Percentiles rank a stretch among this genome's conserved stretches.
phyloP scores from a whole-genome alignment of 345 rosid genomes.

The Trapa bicornis region DNA sequence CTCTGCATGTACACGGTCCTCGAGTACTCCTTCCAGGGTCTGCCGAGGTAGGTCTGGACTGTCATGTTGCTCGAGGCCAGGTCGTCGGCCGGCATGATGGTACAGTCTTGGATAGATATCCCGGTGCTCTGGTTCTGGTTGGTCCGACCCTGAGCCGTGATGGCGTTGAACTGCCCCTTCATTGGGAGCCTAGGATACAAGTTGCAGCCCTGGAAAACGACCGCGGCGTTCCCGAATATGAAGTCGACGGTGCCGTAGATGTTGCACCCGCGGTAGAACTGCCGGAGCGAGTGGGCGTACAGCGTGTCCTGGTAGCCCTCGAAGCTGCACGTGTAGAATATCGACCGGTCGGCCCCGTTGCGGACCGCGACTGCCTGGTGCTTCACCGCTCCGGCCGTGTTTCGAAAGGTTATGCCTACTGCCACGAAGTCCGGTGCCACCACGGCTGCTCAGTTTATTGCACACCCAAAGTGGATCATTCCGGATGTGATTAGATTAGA shows the following conservation, averaged over 20 bases:
- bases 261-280: slow-evolving; percentile 38
- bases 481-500: no score
- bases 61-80: slow-evolving; percentile 17
- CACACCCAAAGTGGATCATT: no score
- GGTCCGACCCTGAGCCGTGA: slow-evolving; percentile 35
- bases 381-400: slow-evolving; percentile 48
- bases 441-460: slow-evolving; percentile 15
- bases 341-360: slow-evolving; percentile 38
- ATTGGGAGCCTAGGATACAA: slow-evolving; percentile 17
- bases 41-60: slow-evolving; percentile 21
- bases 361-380: slow-evolving; percentile 48
- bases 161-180: slow-evolving; percentile 14
- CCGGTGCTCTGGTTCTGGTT: slow-evolving; percentile 39
- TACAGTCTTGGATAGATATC: slow-evolving; percentile 25
- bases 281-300: slow-evolving; percentile 40
- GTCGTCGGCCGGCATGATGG: slow-evolving; percentile 16
- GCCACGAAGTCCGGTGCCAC: slow-evolving; percentile 34
- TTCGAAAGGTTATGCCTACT: slow-evolving; percentile 34
- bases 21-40: slow-evolving; percentile 84
- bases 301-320: slow-evolving; percentile 52
- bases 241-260: slow-evolving; percentile 51
- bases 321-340: slow-evolving; percentile 36
- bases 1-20: slow-evolving; percentile 52
- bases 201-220: slow-evolving; percentile 25
- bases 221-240: slow-evolving; percentile 37